Conservation (phyloP, 2,329 filamentous ascomycete genomes). For the Trichoderma breve region DNA sequence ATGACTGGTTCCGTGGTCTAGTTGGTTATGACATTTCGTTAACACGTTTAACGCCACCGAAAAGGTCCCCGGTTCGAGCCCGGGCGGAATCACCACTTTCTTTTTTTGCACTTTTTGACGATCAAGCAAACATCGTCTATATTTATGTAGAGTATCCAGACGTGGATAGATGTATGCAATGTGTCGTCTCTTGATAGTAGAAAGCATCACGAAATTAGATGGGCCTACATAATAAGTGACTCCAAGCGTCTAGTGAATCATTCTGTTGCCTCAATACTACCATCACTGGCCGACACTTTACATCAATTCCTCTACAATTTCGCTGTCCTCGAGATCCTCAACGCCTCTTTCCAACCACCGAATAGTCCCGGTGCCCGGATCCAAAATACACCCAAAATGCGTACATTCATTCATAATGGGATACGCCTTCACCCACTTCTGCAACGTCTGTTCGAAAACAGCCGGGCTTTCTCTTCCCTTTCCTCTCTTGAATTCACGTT, state of each 20-base stretch:
- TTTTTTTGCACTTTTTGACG: not conserved
- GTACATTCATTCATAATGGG: not conserved
- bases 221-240: not conserved
- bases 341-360: not conserved
- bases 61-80: constrained; percentile 32
- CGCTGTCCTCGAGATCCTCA: not conserved
- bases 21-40: constrained; percentile 32
- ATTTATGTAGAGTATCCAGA: not conserved
- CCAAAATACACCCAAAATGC: not conserved
- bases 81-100: constrained; percentile 27
- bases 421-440: not conserved
- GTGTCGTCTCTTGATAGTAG: not conserved
- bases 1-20: constrained; percentile 29
- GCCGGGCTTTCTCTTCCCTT: not conserved
- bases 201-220: not conserved
- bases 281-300: not conserved
- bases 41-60: constrained; percentile 27
- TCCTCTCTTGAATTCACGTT: not conserved
- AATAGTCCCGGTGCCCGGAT: not conserved
- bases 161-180: not conserved
- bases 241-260: not conserved
- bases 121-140: too few species aligned
- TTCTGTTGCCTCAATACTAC: not conserved
- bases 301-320: not conserved
- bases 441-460: not conserved